Percentiles rank a stretch among this genome's conserved stretches.
Conservation (phyloP, 1,284 basidiomycete species). For the Puccinia polysora region DNA sequence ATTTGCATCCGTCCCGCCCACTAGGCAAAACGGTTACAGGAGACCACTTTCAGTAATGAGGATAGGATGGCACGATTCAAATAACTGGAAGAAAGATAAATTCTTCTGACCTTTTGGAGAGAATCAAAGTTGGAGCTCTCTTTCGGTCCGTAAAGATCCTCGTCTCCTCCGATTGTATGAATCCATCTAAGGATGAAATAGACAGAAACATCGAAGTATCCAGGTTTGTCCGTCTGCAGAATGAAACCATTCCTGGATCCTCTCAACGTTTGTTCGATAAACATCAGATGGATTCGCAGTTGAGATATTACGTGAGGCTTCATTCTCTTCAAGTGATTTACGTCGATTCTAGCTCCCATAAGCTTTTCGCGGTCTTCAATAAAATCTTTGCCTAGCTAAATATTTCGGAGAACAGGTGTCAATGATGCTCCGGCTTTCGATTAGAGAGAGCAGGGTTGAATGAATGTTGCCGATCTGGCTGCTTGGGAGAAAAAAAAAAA, state of each 20-base stretch:
- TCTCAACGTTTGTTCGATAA: slow-evolving; percentile 27
- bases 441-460: no score
- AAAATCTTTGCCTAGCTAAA: slow-evolving; percentile 39
- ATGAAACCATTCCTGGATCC: slow-evolving; percentile 30
- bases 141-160: slow-evolving; percentile 13
- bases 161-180: slow-evolving; percentile 12
- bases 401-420: not conserved
- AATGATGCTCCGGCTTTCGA: no score
- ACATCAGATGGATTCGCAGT: not conserved
- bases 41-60: not conserved
- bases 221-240: slow-evolving; percentile 31
- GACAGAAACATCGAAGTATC: slow-evolving; percentile 44
- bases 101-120: not conserved
- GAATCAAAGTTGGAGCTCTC: not conserved
- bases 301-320: slow-evolving; percentile 17
- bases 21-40: not conserved
- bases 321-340: slow-evolving; percentile 16
- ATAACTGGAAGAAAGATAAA: not conserved
- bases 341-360: slow-evolving; percentile 21
- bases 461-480: no score
- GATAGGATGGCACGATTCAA: not conserved
- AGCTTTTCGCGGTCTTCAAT: slow-evolving; percentile 35
- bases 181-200: slow-evolving; percentile 44
- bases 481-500: no score
- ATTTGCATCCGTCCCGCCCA: slow-evolving; percentile 8